phyloP scores from a whole-genome alignment of 2,329 filamentous ascomycete genomes.

The Scytalidium lignicola region DNA sequence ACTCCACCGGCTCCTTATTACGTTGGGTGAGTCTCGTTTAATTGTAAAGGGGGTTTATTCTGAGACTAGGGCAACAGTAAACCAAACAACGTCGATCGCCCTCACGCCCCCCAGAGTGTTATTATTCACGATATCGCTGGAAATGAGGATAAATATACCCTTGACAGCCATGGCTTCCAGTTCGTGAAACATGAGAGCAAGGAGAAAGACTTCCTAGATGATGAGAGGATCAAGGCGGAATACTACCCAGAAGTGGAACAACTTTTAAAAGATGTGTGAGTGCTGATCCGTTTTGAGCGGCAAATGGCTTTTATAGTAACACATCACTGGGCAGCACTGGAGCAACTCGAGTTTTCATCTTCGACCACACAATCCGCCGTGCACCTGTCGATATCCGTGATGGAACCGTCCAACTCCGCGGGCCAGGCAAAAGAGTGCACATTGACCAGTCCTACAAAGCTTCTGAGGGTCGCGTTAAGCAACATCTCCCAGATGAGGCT shows the following conservation, averaged over 20 bases:
- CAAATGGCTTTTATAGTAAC: conserved; percentile 18
- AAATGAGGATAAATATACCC: conserved; percentile 54
- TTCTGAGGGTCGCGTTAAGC: conserved; percentile 34
- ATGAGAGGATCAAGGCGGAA: conserved; percentile 57
- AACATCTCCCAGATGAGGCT: conserved; percentile 40
- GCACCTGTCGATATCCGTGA: conserved; percentile 17
- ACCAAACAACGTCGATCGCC: conserved; percentile 4
- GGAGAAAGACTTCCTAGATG: conserved; percentile 57
- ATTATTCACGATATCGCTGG: conserved; percentile 67
- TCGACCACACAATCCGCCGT: conserved; percentile 58
- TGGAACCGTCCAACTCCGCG: conserved; percentile 25
- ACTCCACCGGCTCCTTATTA: conserved; percentile 9
- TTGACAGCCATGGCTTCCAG: conserved; percentile 73
- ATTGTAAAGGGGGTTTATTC: background rate
- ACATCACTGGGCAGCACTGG: conserved; percentile 51
- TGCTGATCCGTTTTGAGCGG: background rate
- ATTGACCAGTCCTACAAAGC: conserved; percentile 51
- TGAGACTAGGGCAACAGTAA: background rate
- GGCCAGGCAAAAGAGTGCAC: conserved; percentile 47
- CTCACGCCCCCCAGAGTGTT: conserved; percentile 34
- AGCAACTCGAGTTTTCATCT: conserved; percentile 51
- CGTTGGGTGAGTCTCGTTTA: conserved; percentile 5
- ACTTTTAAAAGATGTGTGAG: conserved; percentile 49
- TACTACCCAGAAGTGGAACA: conserved; percentile 82
- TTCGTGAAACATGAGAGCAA: conserved; percentile 51